phyloP scores from a whole-genome alignment of 208 protist species.

The Trypanosoma cruzi region DNA sequence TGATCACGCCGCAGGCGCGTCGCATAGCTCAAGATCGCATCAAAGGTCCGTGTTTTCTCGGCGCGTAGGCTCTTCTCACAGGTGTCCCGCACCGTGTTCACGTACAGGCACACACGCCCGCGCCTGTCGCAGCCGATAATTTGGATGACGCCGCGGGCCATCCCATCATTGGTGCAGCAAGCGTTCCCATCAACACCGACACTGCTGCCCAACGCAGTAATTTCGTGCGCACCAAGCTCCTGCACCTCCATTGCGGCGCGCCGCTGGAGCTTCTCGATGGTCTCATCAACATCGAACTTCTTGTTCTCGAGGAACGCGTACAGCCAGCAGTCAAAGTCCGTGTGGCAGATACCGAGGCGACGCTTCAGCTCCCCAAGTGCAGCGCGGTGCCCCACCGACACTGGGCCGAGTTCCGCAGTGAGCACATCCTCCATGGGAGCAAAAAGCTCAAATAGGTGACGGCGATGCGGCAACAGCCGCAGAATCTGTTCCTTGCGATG shows the following conservation, averaged over 20 bases:
- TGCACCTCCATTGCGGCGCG: constrained; percentile 61
- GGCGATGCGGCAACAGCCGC: no score
- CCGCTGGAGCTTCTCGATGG: constrained; percentile 67
- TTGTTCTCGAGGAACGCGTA: constrained; percentile 86
- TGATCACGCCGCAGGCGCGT: constrained; percentile 54
- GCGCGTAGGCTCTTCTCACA: constrained; percentile 41
- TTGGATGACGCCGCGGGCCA: constrained; percentile 65
- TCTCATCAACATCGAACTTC: constrained; percentile 72
- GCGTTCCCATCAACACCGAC: no score
- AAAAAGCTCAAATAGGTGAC: no score
- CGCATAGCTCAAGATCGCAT: constrained; percentile 75
- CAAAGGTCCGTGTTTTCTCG: constrained; percentile 49
- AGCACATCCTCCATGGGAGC: no score
- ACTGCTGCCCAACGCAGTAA: no score
- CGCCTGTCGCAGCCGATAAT: constrained; percentile 62
- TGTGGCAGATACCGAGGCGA: constrained; percentile 58
- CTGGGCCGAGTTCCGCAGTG: constrained; percentile 66
- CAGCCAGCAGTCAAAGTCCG: constrained; percentile 79
- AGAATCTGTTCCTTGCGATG: no score
- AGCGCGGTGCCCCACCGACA: constrained; percentile 44
- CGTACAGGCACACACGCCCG: constrained; percentile 52
- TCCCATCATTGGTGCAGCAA: no score
- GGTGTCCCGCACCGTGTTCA: constrained; percentile 50
- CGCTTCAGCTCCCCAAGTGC: constrained; percentile 70
- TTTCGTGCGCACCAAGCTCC: constrained; percentile 54